Conservation (phyloP, 202 grass and related monocot genomes). For the Panicum hallii region DNA sequence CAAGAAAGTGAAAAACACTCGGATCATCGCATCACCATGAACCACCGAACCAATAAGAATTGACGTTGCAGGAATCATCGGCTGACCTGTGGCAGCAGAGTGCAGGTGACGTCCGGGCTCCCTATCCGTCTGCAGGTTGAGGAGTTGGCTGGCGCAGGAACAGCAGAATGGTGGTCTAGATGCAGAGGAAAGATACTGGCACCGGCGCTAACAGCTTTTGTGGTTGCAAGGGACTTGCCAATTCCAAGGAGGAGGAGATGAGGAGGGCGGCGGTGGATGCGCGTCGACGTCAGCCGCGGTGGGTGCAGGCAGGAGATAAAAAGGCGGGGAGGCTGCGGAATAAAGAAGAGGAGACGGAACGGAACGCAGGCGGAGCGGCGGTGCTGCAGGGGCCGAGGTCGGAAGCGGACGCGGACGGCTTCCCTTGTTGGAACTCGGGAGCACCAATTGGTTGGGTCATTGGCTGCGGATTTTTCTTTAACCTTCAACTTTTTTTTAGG, state of each 20-base stretch:
- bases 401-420: neutral
- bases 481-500: neutral
- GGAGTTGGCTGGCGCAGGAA: neutral
- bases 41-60: neutral
- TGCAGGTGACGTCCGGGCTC: neutral
- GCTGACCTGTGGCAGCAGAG: slow-evolving; percentile 13
- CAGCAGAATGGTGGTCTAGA: neutral
- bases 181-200: neutral
- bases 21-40: neutral
- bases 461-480: neutral
- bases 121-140: neutral
- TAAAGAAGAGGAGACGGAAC: neutral
- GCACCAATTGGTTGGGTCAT: neutral
- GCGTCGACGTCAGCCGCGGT: slow-evolving; percentile 45
- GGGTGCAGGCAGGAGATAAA: neutral
- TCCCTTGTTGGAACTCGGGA: neutral
- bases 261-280: slow-evolving; percentile 7
- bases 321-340: neutral
- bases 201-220: neutral
- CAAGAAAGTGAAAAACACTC: neutral
- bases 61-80: neutral
- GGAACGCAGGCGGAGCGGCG: neutral
- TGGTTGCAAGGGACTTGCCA: neutral
- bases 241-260: neutral
- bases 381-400: neutral